These are phyloP conservation scores for Pulicaria dysenterica DNA, from an alignment of 129 eudicot species.

Conservation along the genomic window DNA sequence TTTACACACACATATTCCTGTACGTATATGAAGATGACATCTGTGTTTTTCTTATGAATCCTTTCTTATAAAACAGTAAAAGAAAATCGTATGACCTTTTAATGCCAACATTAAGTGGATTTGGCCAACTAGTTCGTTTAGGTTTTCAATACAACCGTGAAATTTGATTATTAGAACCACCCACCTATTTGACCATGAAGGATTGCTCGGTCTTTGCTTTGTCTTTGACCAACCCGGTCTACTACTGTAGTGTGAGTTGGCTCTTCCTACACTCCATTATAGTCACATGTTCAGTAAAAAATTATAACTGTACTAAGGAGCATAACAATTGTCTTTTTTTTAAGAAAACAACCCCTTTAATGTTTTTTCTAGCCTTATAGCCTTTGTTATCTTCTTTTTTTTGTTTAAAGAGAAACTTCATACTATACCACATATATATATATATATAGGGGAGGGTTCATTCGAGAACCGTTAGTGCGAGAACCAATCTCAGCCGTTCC, in stretches of 20 bases:
- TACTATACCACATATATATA: too few species aligned
- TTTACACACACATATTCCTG: too few species aligned
- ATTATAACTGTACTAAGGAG: not conserved
- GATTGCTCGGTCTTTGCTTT: not conserved
- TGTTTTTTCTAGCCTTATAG: not conserved
- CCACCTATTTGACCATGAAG: not conserved
- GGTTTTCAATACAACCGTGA: not conserved
- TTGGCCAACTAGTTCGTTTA: slow-evolving; percentile 6
- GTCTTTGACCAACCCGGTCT: not conserved
- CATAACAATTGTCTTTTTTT: not conserved
- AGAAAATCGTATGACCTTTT: not conserved
- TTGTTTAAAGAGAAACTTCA: not conserved
- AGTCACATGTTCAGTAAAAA: not conserved
- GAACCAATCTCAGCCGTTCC: too few species aligned
- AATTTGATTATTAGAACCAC: slow-evolving; percentile 1
- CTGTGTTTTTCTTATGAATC: slow-evolving; percentile 1
- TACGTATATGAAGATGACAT: not conserved
- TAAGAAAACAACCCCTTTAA: not conserved
- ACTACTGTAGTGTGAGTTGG: not conserved
- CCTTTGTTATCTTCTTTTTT: not conserved
- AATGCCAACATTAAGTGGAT: not conserved
- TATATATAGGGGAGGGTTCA: too few species aligned
- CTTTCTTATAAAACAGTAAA: not conserved
- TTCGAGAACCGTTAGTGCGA: too few species aligned
- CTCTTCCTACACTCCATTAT: not conserved